phyloP scores from a whole-genome alignment of 805 yeast genomes.

The Metschnikowia lochheadii region DNA sequence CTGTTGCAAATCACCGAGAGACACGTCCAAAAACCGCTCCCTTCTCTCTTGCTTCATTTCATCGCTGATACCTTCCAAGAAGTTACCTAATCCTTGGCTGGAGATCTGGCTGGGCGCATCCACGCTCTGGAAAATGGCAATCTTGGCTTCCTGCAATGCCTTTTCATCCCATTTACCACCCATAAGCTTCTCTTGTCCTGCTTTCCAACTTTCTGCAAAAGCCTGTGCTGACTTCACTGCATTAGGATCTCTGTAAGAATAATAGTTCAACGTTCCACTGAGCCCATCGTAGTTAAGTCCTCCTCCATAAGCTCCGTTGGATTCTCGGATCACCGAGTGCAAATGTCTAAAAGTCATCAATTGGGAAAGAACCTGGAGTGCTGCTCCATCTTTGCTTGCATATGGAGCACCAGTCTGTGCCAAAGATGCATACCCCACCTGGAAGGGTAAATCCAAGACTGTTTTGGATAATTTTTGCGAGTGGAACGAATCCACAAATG shows the following conservation, averaged over 20 bases:
- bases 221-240: constrained; percentile 64
- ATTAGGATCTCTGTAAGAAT: constrained; percentile 93
- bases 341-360: constrained; percentile 75
- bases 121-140: constrained; percentile 83
- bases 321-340: constrained; percentile 87
- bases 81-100: constrained; percentile 66
- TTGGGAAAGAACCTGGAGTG: constrained; percentile 77
- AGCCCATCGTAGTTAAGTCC: constrained; percentile 81
- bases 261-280: constrained; percentile 75
- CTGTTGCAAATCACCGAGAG: constrained; percentile 53
- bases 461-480: constrained; percentile 27
- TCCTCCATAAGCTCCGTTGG: constrained; percentile 98
- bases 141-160: constrained; percentile 84
- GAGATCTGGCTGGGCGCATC: constrained; percentile 87
- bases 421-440: constrained; percentile 76
- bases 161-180: constrained; percentile 48
- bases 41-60: constrained; percentile 80
- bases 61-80: constrained; percentile 68
- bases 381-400: constrained; percentile 70
- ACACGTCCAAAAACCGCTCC: constrained; percentile 63
- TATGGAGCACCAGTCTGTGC: constrained; percentile 67
- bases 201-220: constrained; percentile 44
- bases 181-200: constrained; percentile 35
- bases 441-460: constrained; percentile 74
- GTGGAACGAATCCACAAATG: constrained; percentile 17